Evolutionary conservation across 2,329 filamentous ascomycete species (phyloP).

Genomic region (Fusarium agapanthi): DNA sequence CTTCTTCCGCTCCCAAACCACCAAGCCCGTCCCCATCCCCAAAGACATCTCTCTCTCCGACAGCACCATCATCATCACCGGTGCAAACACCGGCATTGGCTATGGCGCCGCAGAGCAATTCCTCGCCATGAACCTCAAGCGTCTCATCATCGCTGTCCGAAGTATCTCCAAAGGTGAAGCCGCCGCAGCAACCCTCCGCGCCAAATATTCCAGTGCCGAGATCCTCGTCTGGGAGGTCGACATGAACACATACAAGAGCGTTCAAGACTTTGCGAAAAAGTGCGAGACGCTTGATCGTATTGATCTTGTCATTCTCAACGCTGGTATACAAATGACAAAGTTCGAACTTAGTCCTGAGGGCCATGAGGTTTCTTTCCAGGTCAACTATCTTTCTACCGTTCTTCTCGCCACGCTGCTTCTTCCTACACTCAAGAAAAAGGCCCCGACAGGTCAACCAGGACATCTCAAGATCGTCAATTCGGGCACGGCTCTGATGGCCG

Average conservation of each 20-base stretch:
- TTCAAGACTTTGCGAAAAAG: slow-evolving; percentile 52
- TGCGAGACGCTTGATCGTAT: slow-evolving; percentile 49
- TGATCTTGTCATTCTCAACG: slow-evolving; percentile 58
- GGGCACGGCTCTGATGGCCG: slow-evolving; percentile 36
- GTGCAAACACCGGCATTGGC: slow-evolving; percentile 59
- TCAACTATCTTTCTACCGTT: slow-evolving; percentile 51
- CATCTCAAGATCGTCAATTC: slow-evolving; percentile 47
- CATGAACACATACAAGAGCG: slow-evolving; percentile 55
- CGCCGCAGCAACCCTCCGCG: slow-evolving; percentile 40
- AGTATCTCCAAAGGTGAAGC: slow-evolving; percentile 52
- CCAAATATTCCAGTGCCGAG: slow-evolving; percentile 40
- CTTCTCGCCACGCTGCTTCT: slow-evolving; percentile 47
- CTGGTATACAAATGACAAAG: slow-evolving; percentile 46
- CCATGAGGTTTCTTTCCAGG: slow-evolving; percentile 53
- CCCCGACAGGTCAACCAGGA: slow-evolving; percentile 29
- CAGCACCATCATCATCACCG: slow-evolving; percentile 58
- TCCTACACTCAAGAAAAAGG: slow-evolving; percentile 44
- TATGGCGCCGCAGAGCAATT: slow-evolving; percentile 54
- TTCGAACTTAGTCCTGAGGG: slow-evolving; percentile 44
- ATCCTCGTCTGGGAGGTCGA: slow-evolving; percentile 62
- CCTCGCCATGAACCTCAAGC: slow-evolving; percentile 49
- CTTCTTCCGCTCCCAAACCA: slow-evolving; percentile 43
- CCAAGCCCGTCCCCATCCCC: slow-evolving; percentile 34
- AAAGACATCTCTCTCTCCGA: slow-evolving; percentile 42
- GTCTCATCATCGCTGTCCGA: slow-evolving; percentile 59